These are phyloP conservation scores for Pseudoperonospora humuli DNA, from an alignment of 352 stramenopile genomes.

Conservation along the genomic window DNA sequence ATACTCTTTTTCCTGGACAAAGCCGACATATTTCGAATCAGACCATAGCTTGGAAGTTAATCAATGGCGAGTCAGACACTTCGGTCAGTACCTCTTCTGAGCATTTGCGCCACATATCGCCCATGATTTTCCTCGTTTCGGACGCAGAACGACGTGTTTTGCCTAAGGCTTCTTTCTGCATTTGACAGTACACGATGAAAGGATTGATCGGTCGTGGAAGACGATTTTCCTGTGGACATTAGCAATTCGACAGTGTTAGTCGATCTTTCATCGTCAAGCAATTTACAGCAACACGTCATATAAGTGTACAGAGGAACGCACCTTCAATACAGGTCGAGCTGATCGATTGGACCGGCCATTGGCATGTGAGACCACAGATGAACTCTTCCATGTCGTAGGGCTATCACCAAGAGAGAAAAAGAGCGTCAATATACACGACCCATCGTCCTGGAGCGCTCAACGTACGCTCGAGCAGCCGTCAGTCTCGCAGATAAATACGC, in stretches of 20 bases:
- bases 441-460: background rate
- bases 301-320: background rate
- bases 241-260: background rate
- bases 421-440: background rate
- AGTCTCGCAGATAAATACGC: constrained; percentile 55
- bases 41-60: background rate
- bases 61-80: background rate
- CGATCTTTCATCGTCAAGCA: constrained; percentile 1
- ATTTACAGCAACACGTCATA: background rate
- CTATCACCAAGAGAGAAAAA: constrained; percentile 22
- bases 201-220: constrained; percentile 63
- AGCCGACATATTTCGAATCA: background rate
- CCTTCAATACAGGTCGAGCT: constrained; percentile 23
- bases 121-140: constrained; percentile 72
- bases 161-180: constrained; percentile 57
- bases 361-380: constrained; percentile 8
- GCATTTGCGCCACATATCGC: constrained; percentile 78
- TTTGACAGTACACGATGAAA: constrained; percentile 79
- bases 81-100: constrained; percentile 42
- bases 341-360: constrained; percentile 25
- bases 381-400: constrained; percentile 39
- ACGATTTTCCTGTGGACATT: constrained; percentile 35
- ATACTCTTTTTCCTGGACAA: constrained; percentile 57
- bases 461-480: constrained; percentile 30
- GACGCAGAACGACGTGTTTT: constrained; percentile 53